Evolutionary conservation across 192 early-diverging fungal species (phyloP).

Genomic region (Coemansia sp.): DNA sequence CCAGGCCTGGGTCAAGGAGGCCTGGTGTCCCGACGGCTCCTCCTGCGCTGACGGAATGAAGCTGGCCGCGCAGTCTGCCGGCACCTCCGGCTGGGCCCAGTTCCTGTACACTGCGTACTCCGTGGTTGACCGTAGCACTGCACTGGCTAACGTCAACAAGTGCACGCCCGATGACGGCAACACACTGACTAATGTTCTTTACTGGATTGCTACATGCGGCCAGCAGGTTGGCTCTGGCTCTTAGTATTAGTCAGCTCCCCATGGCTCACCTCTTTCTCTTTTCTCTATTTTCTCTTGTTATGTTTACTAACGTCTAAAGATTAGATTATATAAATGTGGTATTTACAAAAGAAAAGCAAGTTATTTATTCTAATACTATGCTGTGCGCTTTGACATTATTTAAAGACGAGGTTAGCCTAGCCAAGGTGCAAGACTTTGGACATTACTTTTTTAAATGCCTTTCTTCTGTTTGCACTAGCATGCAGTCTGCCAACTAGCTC

Average conservation of each 20-base stretch:
- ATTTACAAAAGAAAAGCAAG: no score
- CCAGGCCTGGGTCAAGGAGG: conserved; percentile 51
- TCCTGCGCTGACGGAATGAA: conserved; percentile 46
- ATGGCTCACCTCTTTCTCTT: neutral
- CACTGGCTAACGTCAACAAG: conserved; percentile 19
- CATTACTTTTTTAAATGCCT: no score
- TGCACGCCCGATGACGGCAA: conserved; percentile 58
- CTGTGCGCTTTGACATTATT: no score
- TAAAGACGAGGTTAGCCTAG: no score
- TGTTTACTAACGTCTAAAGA: neutral
- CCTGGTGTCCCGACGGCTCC: conserved; percentile 33
- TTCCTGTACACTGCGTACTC: conserved; percentile 54
- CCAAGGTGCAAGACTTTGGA: no score
- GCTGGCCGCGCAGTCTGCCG: conserved; percentile 31
- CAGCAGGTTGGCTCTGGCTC: conserved; percentile 10
- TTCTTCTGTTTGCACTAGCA: no score
- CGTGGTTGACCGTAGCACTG: conserved; percentile 44
- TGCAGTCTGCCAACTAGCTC: no score
- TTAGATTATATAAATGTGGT: neutral
- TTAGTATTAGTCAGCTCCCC: no score
- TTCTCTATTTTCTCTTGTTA: neutral
- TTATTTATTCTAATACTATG: no score
- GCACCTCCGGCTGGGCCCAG: conserved; percentile 42
- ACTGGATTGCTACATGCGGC: conserved; percentile 55
- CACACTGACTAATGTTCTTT: conserved; percentile 53